Evolutionary conservation across 2,329 filamentous ascomycete species (phyloP).

Genomic region (Verticillium isaacii): DNA sequence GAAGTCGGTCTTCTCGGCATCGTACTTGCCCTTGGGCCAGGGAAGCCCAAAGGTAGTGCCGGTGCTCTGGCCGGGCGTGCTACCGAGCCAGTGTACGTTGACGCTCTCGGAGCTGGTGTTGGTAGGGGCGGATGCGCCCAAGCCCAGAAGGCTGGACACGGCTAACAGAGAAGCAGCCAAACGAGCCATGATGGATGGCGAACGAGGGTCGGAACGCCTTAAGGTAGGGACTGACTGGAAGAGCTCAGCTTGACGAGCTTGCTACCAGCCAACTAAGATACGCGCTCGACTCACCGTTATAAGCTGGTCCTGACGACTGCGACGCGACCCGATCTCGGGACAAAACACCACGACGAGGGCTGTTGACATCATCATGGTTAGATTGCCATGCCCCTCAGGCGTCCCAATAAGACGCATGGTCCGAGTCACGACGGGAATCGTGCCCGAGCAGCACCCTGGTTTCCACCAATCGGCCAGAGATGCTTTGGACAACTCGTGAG

Average conservation of each 20-base stretch:
- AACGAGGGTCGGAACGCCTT: background rate
- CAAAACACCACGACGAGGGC: background rate
- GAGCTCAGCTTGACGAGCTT: background rate
- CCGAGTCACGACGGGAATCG: background rate
- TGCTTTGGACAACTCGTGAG: background rate
- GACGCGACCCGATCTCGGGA: background rate
- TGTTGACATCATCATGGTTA: background rate
- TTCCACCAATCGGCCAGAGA: background rate
- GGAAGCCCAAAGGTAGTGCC: constrained; percentile 40
- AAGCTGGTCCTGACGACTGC: background rate
- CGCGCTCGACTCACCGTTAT: background rate
- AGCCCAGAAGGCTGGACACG: constrained; percentile 10
- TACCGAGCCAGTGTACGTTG: constrained; percentile 33
- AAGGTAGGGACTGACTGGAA: background rate
- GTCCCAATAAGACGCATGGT: background rate
- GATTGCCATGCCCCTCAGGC: background rate
- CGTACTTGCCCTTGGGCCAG: constrained; percentile 34
- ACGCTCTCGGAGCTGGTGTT: constrained; percentile 6
- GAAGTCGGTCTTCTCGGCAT: constrained; percentile 29
- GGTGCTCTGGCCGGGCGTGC: constrained; percentile 24
- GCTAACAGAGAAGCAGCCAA: constrained; percentile 6
- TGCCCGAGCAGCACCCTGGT: background rate
- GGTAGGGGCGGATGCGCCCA: constrained; percentile 3
- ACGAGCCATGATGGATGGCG: constrained; percentile 5
- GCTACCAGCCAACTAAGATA: background rate